phyloP scores from a whole-genome alignment of 2,329 filamentous ascomycete species.

The Knufia fluminis region DNA sequence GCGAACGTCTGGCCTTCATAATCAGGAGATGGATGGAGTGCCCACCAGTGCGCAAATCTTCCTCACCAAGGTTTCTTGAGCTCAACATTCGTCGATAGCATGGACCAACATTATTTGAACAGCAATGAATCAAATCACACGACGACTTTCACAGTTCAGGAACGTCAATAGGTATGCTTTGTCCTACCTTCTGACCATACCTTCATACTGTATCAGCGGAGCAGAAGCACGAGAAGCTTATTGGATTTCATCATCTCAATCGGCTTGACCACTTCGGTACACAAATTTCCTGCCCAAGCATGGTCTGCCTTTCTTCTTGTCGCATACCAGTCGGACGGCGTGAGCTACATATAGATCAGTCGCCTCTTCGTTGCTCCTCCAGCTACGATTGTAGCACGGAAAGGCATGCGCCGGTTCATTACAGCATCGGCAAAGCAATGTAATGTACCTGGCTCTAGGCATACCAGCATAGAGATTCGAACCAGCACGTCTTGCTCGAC shows the following conservation, averaged over 20 bases:
- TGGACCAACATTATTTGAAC: slow-evolving; percentile 27
- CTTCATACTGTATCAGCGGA: slow-evolving; percentile 25
- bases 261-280: slow-evolving; percentile 50
- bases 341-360: slow-evolving; percentile 29
- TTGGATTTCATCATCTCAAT: slow-evolving; percentile 21
- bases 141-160: slow-evolving; percentile 28
- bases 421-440: no score
- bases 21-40: slow-evolving; percentile 8
- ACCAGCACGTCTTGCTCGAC: no score
- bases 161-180: slow-evolving; percentile 32
- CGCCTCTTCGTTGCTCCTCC: slow-evolving; percentile 28
- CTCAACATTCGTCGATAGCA: slow-evolving; percentile 7
- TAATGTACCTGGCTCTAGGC: no score
- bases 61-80: slow-evolving; percentile 6
- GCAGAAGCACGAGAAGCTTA: slow-evolving; percentile 15
- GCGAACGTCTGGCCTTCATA: neutral
- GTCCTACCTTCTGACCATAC: slow-evolving; percentile 26
- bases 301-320: slow-evolving; percentile 53
- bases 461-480: no score
- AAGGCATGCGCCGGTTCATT: no score
- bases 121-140: slow-evolving; percentile 29
- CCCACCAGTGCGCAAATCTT: slow-evolving; percentile 1
- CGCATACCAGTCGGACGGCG: slow-evolving; percentile 49
- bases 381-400: slow-evolving; percentile 23
- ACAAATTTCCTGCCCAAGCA: slow-evolving; percentile 49